Percentiles rank a stretch among this genome's conserved stretches.
Conservation (phyloP, 140 eudicot genomes). For the Artemisia princeps region DNA sequence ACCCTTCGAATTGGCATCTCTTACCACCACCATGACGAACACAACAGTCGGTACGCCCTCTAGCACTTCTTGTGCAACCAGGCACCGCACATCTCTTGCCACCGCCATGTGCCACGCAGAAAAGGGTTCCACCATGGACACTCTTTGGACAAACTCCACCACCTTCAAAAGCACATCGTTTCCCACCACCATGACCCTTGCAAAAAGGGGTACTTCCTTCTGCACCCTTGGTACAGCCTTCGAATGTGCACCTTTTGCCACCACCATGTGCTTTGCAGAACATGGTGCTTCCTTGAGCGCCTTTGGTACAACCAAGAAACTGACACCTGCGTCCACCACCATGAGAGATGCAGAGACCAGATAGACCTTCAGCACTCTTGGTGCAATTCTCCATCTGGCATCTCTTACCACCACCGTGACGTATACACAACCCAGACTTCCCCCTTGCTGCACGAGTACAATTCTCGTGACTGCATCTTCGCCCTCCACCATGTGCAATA, state of each 20-base stretch:
- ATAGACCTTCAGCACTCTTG: conserved; percentile 87
- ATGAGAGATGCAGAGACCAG: conserved; percentile 91
- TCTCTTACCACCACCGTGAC: conserved; percentile 97
- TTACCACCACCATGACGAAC: conserved; percentile 99
- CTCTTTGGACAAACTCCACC: conserved; percentile 89
- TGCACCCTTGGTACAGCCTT: conserved; percentile 83
- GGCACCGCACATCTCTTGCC: conserved; percentile 83
- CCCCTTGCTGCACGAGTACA: conserved; percentile 88
- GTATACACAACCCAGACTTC: conserved; percentile 84
- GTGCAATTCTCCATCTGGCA: conserved; percentile 85
- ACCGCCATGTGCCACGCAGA: conserved; percentile 94
- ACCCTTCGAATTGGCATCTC: conserved; percentile 60
- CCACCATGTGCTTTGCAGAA: conserved; percentile 94
- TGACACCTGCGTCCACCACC: conserved; percentile 99
- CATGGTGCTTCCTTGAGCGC: conserved; percentile 92
- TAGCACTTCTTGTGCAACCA: conserved; percentile 81
- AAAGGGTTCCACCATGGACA: conserved; percentile 91
- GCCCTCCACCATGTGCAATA: conserved; percentile 97
- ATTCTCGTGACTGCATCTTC: conserved; percentile 75
- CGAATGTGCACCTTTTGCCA: conserved; percentile 69
- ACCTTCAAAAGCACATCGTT: conserved; percentile 67
- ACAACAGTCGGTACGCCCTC: conserved; percentile 91
- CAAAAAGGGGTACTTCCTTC: conserved; percentile 94
- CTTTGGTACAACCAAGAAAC: conserved; percentile 61
- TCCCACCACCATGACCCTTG: conserved; percentile 98